Base-by-base conservation (phyloP, 129 eudicot genomes). In the Flaveria bidentis region DNA sequence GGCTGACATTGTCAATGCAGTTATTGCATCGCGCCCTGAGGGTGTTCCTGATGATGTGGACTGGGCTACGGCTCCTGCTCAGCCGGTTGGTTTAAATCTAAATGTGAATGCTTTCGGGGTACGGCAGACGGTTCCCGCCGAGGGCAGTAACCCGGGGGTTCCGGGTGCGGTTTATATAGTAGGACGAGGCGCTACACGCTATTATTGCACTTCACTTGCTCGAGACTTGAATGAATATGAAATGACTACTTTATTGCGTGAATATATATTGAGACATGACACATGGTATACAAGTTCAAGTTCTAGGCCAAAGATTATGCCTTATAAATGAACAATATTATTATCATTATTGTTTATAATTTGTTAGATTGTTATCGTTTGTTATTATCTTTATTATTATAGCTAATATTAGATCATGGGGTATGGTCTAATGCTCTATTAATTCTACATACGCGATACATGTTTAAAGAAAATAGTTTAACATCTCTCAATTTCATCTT, bases 151-250 rank as follows among this genome's bases (percentile, higher is more conserved):
- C 6, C 28, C 63, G 2, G 62, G 26, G 0, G 50, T n/a, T 9
- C 44, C 70, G 2, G 75, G 70, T 13, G 75, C 63, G 2, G 75
- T 66, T 73, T 73, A 80, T 50, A 44, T 73, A 3, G 13, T 73
- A 26, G 83, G 79, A 53, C 79, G 64, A 28, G 83, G 79, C 6
- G 45, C 15, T 22, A 36, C 47, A 28, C 75, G 79, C 9, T 80
- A 80, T 55, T 53, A 13, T 46, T 80, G 79, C 63, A 66, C 45
- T 18, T 73, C 79, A 33, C 79, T 80, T 14, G 75, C 63, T 18
- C 61, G 63, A 14, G 18, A 22, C 13, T 20, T 80, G 1, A 18
- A 0, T 6, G 70, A 65, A 73, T 2, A 20, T 57, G 83, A 80
- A 53, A 73, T 80, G 83, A 1, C 22, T 5, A 26, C 18, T n/a